Percentiles rank a stretch among this genome's conserved stretches.
Evolutionary conservation across 2,329 filamentous ascomycete species (phyloP).

Genomic region (Colletotrichum orchidophilum): DNA sequence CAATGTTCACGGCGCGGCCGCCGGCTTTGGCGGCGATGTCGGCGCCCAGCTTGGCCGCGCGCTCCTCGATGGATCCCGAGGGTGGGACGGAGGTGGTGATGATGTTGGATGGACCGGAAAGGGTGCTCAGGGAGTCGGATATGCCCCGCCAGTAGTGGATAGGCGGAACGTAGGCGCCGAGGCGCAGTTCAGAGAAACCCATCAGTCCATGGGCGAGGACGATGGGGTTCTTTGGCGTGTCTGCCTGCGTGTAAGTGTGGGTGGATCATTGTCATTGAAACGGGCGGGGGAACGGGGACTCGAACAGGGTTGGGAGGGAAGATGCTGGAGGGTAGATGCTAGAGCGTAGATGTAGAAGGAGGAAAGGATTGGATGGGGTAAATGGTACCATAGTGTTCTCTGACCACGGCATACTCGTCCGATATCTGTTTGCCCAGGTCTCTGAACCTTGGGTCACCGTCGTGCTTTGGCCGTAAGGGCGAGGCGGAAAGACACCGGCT

Average conservation of each 20-base stretch:
- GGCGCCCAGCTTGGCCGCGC: slow-evolving; percentile 64
- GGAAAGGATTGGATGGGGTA: neutral
- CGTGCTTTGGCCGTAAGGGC: slow-evolving; percentile 10
- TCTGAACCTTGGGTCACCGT: slow-evolving; percentile 49
- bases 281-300: neutral
- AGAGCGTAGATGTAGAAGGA: neutral
- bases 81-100: slow-evolving; percentile 70
- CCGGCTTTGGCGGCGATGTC: slow-evolving; percentile 59
- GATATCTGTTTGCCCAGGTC: slow-evolving; percentile 53
- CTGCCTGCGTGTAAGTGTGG: slow-evolving; percentile 42
- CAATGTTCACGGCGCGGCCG: slow-evolving; percentile 75
- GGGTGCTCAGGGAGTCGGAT: slow-evolving; percentile 61
- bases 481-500: slow-evolving; percentile 20
- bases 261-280: slow-evolving; percentile 6
- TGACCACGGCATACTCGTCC: slow-evolving; percentile 57
- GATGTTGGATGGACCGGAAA: slow-evolving; percentile 63
- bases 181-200: slow-evolving; percentile 67
- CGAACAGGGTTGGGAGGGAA: neutral
- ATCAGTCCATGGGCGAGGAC: slow-evolving; percentile 73
- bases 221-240: slow-evolving; percentile 67
- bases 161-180: slow-evolving; percentile 61
- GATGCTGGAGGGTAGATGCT: no score
- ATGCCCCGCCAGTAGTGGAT: slow-evolving; percentile 75
- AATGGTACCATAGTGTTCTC: slow-evolving; percentile 53
- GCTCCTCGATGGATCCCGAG: slow-evolving; percentile 67